A percentile compares a stretch with the other conserved stretches of the same genome.
Evolutionary conservation across 345 rosid genomes (phyloP).

Genomic region (Lenwebbia sp.): DNA sequence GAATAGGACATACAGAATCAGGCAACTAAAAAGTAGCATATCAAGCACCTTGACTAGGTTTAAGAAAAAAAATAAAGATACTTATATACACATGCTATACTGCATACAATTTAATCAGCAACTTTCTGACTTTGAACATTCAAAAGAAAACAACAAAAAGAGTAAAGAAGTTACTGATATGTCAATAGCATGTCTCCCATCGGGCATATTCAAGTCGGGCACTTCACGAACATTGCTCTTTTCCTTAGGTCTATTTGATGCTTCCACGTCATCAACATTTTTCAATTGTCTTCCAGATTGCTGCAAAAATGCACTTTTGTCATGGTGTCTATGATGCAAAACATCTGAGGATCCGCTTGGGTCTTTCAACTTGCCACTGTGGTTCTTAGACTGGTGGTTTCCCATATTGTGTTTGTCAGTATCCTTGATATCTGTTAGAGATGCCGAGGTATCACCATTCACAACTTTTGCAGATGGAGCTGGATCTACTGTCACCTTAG

Average conservation of each 20-base stretch:
- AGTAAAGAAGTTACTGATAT: conserved; percentile 31
- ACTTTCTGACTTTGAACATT: neutral
- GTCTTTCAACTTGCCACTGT: conserved; percentile 44
- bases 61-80: neutral
- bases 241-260: conserved; percentile 34
- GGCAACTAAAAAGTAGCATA: neutral
- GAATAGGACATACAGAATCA: conserved; percentile 10
- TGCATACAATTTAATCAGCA: neutral
- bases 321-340: conserved; percentile 35
- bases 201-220: conserved; percentile 49
- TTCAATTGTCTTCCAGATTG: conserved; percentile 30
- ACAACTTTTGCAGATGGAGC: conserved; percentile 25
- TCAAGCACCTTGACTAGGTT: neutral
- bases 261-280: conserved; percentile 25
- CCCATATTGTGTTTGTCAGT: conserved; percentile 42
- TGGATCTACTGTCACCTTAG: conserved; percentile 27
- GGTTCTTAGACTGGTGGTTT: conserved; percentile 24
- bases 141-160: neutral
- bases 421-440: conserved; percentile 28
- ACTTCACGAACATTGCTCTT: conserved; percentile 37
- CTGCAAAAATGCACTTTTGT: conserved; percentile 32
- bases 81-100: neutral
- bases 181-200: conserved; percentile 31
- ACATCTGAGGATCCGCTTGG: conserved; percentile 27
- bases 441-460: conserved; percentile 30